Percentiles rank a stretch among this genome's conserved stretches.
Evolutionary conservation across 164 flowering plant species (phyloP).

Genomic region (Piper betle): DNA sequence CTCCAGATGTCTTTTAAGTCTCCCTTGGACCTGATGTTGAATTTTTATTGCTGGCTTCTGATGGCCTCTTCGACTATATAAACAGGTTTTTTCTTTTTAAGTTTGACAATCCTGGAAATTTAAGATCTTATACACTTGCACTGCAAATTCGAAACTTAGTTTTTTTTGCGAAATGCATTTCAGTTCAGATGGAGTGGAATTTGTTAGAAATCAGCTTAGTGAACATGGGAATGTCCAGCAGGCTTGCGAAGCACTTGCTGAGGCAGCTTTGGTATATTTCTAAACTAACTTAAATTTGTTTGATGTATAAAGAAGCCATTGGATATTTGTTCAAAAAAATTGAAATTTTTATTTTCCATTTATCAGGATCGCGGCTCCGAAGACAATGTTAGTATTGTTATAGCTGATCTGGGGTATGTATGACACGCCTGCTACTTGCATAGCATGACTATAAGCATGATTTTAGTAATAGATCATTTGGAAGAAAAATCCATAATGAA

Average conservation of each 20-base stretch:
- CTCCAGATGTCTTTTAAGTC: slow-evolving; percentile 60
- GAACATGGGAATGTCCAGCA: slow-evolving; percentile 85
- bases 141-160: background rate
- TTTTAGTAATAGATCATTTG: too few species aligned
- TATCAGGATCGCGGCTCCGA: slow-evolving; percentile 67
- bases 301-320: background rate
- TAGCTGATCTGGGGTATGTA: slow-evolving; percentile 88
- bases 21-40: slow-evolving; percentile 70
- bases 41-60: slow-evolving; percentile 80
- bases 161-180: slow-evolving; percentile 1
- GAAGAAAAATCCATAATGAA: too few species aligned
- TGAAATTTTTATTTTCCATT: slow-evolving; percentile 2
- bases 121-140: background rate
- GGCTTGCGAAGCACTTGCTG: slow-evolving; percentile 83
- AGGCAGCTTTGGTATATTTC: slow-evolving; percentile 55
- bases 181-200: slow-evolving; percentile 53
- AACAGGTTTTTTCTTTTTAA: slow-evolving; percentile 28
- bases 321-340: background rate
- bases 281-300: background rate
- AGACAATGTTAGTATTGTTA: slow-evolving; percentile 79
- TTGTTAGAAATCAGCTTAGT: slow-evolving; percentile 74
- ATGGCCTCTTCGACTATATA: slow-evolving; percentile 98
- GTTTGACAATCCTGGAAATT: background rate
- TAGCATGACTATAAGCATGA: background rate
- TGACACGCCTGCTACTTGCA: background rate